A percentile compares a stretch with the other conserved stretches of the same genome.
Conservation (phyloP, 208 protist genomes). For the Vickermania spadyakhi region DNA sequence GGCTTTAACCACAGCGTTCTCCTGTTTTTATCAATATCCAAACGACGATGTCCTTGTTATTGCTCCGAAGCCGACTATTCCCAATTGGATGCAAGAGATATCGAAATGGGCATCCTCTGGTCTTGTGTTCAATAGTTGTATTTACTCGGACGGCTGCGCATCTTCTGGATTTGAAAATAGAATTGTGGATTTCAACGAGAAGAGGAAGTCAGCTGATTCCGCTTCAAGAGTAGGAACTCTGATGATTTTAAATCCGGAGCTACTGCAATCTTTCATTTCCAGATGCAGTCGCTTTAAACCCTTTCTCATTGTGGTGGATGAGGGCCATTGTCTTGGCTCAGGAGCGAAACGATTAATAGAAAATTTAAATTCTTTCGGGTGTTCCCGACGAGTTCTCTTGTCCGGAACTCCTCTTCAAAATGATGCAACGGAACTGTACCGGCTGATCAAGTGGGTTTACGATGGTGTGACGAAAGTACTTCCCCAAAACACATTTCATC, state of each 20-base stretch:
- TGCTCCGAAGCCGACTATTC: slow-evolving; percentile 69
- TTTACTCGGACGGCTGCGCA: slow-evolving; percentile 3
- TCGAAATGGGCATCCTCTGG: slow-evolving; percentile 66
- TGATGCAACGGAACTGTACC: slow-evolving; percentile 72
- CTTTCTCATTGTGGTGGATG: slow-evolving; percentile 76
- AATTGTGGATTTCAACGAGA: slow-evolving; percentile 2
- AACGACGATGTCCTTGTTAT: slow-evolving; percentile 67
- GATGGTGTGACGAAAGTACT: slow-evolving; percentile 32
- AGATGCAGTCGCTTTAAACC: slow-evolving; percentile 47
- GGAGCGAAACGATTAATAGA: slow-evolving; percentile 55
- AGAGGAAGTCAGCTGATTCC: too few species aligned
- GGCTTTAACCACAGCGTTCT: slow-evolving; percentile 65
- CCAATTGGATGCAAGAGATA: slow-evolving; percentile 61
- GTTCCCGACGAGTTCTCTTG: slow-evolving; percentile 58
- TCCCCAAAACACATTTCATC: slow-evolving; percentile 38
- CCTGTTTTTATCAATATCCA: slow-evolving; percentile 29
- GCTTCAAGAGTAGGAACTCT: slow-evolving; percentile 49
- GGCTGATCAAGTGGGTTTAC: slow-evolving; percentile 75
- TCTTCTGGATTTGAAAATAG: background rate
- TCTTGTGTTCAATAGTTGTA: slow-evolving; percentile 32
- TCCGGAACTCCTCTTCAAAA: slow-evolving; percentile 89
- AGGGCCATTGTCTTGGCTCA: slow-evolving; percentile 70
- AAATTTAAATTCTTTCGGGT: slow-evolving; percentile 35
- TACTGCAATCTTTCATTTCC: slow-evolving; percentile 31
- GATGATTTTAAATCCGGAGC: slow-evolving; percentile 77